Conservation (phyloP, 495 filamentous ascomycete genomes). For the Penicillium malachiteum region DNA sequence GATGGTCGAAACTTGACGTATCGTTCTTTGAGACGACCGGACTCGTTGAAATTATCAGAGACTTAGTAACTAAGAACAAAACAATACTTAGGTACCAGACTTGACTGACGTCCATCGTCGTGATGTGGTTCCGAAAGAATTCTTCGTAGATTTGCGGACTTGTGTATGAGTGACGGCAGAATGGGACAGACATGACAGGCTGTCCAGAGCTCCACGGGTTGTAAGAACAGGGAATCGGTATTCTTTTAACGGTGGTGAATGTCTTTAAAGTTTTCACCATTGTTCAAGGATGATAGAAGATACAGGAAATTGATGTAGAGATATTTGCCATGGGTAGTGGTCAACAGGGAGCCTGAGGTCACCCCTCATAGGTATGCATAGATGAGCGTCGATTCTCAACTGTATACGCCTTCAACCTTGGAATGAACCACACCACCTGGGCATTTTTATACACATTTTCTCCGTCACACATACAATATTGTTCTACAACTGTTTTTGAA, state of each 20-base stretch:
- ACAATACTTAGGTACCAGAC: constrained; percentile 1
- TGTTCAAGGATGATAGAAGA: constrained; percentile 7
- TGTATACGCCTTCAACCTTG: too few relatives aligned
- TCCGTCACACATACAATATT: too few relatives aligned
- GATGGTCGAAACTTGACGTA: constrained; percentile 30
- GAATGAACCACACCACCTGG: too few relatives aligned
- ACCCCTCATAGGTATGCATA: too few relatives aligned
- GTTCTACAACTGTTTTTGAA: neutral
- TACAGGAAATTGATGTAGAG: neutral
- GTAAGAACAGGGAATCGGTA: constrained; percentile 11
- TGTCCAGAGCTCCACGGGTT: constrained; percentile 16
- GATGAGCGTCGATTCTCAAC: too few relatives aligned
- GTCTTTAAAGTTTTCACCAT: constrained; percentile 10
- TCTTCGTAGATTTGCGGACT: constrained; percentile 17
- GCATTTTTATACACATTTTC: too few relatives aligned
- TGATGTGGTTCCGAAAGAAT: constrained; percentile 25
- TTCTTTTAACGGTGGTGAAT: constrained; percentile 15
- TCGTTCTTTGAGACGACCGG: constrained; percentile 26
- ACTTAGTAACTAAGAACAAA: constrained; percentile 9
- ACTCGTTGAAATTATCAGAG: constrained; percentile 26
- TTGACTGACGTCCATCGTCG: constrained; percentile 24
- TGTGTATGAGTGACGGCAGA: constrained; percentile 19
- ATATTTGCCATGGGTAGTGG: too few relatives aligned
- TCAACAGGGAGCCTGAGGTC: too few relatives aligned
- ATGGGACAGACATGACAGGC: constrained; percentile 16